These are phyloP conservation scores for Tolypocladium capitatum DNA, from an alignment of 2,329 filamentous ascomycete genomes.

Conservation along the genomic window DNA sequence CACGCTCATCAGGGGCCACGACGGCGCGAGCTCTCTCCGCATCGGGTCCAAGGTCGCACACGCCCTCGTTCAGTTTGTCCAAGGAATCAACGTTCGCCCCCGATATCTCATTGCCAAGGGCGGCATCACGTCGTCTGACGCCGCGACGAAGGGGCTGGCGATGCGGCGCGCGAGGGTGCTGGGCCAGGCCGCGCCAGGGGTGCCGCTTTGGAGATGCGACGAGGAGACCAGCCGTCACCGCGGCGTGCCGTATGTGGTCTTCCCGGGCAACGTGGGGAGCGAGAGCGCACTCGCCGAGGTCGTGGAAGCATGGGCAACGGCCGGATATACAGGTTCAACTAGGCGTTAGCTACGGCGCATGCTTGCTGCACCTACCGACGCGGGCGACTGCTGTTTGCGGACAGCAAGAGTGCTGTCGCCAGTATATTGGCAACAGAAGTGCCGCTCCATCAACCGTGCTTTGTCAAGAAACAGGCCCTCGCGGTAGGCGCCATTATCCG, in stretches of 20 bases:
- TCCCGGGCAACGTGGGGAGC: slow-evolving; percentile 44
- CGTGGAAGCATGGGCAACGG: slow-evolving; percentile 16
- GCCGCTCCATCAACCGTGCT: too few species aligned
- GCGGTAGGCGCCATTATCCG: too few species aligned
- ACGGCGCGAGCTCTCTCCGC: slow-evolving; percentile 32
- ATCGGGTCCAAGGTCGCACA: slow-evolving; percentile 39
- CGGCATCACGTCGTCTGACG: slow-evolving; percentile 45
- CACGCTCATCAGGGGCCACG: slow-evolving; percentile 28
- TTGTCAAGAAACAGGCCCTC: too few species aligned
- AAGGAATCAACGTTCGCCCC: slow-evolving; percentile 29
- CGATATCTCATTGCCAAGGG: slow-evolving; percentile 46
- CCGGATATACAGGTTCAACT: too few species aligned
- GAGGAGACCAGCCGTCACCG: slow-evolving; percentile 34
- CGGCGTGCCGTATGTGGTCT: slow-evolving; percentile 42
- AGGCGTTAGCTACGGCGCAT: too few species aligned
- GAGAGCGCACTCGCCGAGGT: slow-evolving; percentile 31
- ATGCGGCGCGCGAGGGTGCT: slow-evolving; percentile 38
- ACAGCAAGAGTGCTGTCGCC: too few species aligned
- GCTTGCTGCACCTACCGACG: too few species aligned
- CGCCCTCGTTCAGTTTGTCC: slow-evolving; percentile 34
- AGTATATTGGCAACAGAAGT: too few species aligned
- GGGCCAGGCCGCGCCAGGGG: slow-evolving; percentile 42
- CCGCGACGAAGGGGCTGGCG: slow-evolving; percentile 38
- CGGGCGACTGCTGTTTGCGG: too few species aligned
- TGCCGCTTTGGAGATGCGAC: slow-evolving; percentile 43